Evolutionary conservation across 208 protist genomes (phyloP).

Genomic region (Wallacemonas sp.): DNA sequence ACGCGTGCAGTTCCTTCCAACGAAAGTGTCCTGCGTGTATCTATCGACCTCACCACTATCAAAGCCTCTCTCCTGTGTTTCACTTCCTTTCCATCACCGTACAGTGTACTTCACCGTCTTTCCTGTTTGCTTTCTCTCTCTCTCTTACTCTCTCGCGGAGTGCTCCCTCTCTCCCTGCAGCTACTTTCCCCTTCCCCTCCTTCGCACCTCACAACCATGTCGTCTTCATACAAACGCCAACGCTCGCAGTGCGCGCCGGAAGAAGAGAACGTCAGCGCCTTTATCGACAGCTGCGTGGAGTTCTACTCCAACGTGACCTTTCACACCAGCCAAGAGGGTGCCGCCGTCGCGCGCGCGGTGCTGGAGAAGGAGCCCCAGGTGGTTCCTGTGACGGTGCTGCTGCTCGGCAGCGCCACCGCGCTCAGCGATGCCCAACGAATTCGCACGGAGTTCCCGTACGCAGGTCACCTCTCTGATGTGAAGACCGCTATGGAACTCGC

Average conservation of each 20-base stretch:
- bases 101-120: no score
- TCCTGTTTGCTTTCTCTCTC: conserved; percentile 1
- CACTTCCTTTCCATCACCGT: no score
- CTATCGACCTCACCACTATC: no score
- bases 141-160: background rate
- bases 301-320: conserved; percentile 64
- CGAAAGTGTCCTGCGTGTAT: no score
- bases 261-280: conserved; percentile 52
- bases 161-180: background rate
- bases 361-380: background rate
- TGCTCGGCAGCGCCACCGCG: conserved; percentile 43
- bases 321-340: conserved; percentile 27
- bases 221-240: conserved; percentile 42
- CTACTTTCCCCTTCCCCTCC: background rate
- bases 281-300: conserved; percentile 63
- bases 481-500: conserved; percentile 12
- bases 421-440: conserved; percentile 17
- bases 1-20: no score
- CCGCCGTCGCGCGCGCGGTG: conserved; percentile 16
- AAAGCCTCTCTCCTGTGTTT: no score
- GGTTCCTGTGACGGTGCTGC: conserved; percentile 26
- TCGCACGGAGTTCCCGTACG: conserved; percentile 5
- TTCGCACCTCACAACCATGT: background rate
- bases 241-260: conserved; percentile 43
- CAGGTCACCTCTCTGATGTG: background rate